Conservation (phyloP, 495 filamentous ascomycete genomes). For the Neurospora sp. region DNA sequence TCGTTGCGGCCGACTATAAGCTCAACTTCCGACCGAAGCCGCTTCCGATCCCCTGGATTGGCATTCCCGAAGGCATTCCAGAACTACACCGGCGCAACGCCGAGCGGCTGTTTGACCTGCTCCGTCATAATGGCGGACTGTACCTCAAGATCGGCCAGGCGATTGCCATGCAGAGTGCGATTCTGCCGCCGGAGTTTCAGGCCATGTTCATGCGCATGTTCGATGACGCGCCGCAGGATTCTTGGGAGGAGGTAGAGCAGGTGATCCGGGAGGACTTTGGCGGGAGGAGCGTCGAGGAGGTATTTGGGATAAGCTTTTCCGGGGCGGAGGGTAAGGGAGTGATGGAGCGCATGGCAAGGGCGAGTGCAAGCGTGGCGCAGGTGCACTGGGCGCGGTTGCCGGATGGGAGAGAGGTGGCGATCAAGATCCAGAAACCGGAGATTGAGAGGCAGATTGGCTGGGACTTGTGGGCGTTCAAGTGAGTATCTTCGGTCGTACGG, state of each 20-base stretch:
- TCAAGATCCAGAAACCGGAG: constrained; percentile 95
- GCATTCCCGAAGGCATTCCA: constrained; percentile 52
- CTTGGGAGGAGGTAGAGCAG: constrained; percentile 78
- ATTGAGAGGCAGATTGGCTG: constrained; percentile 80
- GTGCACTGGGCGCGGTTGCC: constrained; percentile 84
- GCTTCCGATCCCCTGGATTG: constrained; percentile 37
- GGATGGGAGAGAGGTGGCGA: constrained; percentile 81
- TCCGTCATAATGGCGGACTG: constrained; percentile 78
- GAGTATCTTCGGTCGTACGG: constrained; percentile 17
- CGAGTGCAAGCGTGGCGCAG: constrained; percentile 88
- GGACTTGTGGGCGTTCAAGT: constrained; percentile 96
- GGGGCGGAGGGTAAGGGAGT: constrained; percentile 56
- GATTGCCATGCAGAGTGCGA: constrained; percentile 93
- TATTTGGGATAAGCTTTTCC: constrained; percentile 75
- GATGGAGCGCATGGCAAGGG: constrained; percentile 80
- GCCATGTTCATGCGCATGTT: constrained; percentile 94
- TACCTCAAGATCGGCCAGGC: constrained; percentile 98
- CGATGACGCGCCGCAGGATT: constrained; percentile 92
- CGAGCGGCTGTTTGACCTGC: constrained; percentile 65
- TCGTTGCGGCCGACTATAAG: constrained; percentile 90
- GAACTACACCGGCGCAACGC: constrained; percentile 75
- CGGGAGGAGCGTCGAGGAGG: constrained; percentile 66
- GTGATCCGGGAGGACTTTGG: constrained; percentile 86
- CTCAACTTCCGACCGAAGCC: constrained; percentile 84
- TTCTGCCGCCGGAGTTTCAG: constrained; percentile 88